Conservation (phyloP, 2,329 filamentous ascomycete species). For the Beauveria caledonica region DNA sequence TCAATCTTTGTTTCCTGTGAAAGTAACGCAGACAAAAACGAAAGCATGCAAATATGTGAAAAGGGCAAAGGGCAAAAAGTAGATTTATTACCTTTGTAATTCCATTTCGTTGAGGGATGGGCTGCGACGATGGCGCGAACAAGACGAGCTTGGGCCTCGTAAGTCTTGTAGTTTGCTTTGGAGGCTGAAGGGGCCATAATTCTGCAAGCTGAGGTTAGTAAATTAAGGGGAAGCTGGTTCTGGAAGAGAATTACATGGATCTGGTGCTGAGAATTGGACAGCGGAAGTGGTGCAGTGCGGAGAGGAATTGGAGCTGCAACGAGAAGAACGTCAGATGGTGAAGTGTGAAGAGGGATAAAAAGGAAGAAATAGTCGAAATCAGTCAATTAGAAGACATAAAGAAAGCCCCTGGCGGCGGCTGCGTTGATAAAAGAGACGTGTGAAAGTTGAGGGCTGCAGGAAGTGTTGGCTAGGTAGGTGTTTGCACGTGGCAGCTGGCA, state of each 20-base stretch:
- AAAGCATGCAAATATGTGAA: background rate
- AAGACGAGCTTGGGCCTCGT: constrained; percentile 52
- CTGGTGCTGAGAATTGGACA: background rate
- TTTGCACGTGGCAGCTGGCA: constrained; percentile 3
- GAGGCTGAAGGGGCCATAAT: constrained; percentile 34
- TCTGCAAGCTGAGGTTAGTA: background rate
- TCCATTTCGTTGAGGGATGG: constrained; percentile 44
- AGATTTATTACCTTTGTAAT: constrained; percentile 49
- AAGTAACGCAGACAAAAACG: background rate
- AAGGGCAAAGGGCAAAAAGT: constrained; percentile 8
- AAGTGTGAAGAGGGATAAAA: background rate
- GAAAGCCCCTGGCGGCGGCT: background rate
- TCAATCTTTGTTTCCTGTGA: background rate
- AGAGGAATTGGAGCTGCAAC: background rate
- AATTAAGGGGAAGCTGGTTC: background rate
- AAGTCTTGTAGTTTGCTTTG: constrained; percentile 50
- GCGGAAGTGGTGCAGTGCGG: background rate
- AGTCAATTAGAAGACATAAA: background rate
- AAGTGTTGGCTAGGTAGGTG: background rate
- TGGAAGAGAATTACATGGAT: background rate
- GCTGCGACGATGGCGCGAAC: constrained; percentile 54
- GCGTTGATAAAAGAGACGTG: background rate
- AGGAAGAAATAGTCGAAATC: background rate
- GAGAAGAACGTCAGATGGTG: background rate
- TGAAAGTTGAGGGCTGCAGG: background rate